Conservation (phyloP, 306 rosid species). For the Prunus campanulata region DNA sequence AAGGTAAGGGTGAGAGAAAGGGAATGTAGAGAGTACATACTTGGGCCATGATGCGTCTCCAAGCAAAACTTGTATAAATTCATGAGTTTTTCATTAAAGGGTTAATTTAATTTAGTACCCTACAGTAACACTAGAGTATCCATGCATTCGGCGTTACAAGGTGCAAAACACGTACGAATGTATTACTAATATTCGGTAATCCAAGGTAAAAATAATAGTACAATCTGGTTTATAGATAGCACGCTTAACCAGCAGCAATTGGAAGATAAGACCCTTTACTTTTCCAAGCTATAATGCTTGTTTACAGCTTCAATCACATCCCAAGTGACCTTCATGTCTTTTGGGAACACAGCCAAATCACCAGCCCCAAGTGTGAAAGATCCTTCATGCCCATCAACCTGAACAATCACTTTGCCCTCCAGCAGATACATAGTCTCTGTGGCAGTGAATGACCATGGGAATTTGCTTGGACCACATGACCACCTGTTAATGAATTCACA, state of each 20-base stretch:
- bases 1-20: background rate
- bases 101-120: no score
- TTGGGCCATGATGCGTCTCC: background rate
- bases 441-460: slow-evolving; percentile 15
- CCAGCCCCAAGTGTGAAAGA: background rate
- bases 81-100: no score
- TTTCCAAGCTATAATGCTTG: slow-evolving; percentile 11
- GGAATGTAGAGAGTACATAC: background rate
- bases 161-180: background rate
- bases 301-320: slow-evolving; percentile 11
- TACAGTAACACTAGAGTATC: no score
- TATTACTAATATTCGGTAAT: background rate
- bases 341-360: slow-evolving; percentile 14
- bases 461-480: slow-evolving; percentile 10
- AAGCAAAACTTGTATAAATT: background rate
- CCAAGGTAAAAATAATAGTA: background rate
- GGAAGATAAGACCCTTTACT: background rate
- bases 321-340: slow-evolving; percentile 22
- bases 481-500: slow-evolving; percentile 1
- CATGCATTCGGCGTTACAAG: background rate
- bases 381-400: slow-evolving; percentile 17
- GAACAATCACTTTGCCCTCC: slow-evolving; percentile 9
- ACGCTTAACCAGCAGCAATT: background rate
- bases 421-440: slow-evolving; percentile 11
- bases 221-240: background rate